A percentile compares a stretch with the other conserved stretches of the same genome.
Conservation (phyloP, 345 rosid species). For the Lepidium africanum region DNA sequence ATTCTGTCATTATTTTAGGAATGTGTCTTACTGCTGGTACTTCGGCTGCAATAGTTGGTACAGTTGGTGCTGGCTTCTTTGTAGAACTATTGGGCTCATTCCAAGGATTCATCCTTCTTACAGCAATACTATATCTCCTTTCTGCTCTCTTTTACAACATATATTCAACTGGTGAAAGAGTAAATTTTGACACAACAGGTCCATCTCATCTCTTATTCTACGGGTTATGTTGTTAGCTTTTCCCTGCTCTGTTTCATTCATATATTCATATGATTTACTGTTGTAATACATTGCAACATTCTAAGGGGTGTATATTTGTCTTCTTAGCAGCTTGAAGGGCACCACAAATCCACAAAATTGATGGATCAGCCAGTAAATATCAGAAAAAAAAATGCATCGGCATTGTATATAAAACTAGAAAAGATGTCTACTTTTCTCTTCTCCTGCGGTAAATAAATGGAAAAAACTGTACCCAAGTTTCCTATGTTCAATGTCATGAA, state of each 20-base stretch:
- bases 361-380: constrained; percentile 15
- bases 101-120: constrained; percentile 79
- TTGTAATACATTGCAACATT: neutral
- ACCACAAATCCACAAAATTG: neutral
- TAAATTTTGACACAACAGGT: constrained; percentile 60
- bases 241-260: neutral
- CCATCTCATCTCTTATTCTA: constrained; percentile 1
- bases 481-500: neutral
- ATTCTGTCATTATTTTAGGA: constrained; percentile 36
- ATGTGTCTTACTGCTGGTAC: constrained; percentile 83
- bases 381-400: neutral
- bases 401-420: constrained; percentile 11
- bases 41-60: constrained; percentile 83
- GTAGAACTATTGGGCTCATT: constrained; percentile 86
- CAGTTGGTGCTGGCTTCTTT: constrained; percentile 93
- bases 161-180: constrained; percentile 80
- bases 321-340: constrained; percentile 9
- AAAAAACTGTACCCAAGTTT: neutral
- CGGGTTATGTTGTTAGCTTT: neutral
- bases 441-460: neutral
- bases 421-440: neutral
- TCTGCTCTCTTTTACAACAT: constrained; percentile 65
- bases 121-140: constrained; percentile 58
- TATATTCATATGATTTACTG: neutral
- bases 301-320: neutral